Evolutionary conservation across 1,284 basidiomycete genomes (phyloP).

Genomic region (Pseudozyma thailandica): DNA sequence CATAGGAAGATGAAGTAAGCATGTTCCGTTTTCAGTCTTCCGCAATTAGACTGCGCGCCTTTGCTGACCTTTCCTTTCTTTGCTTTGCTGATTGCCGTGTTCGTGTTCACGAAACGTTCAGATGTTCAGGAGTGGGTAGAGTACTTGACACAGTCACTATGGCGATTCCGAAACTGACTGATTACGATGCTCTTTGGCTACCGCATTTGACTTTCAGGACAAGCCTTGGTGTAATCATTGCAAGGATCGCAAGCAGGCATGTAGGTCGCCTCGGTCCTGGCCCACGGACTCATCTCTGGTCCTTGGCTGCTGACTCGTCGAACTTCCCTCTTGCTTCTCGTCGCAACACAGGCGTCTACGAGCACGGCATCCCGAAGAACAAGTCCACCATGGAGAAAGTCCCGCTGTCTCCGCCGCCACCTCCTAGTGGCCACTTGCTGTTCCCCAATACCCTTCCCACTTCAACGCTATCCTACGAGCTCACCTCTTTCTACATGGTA

Average conservation of each 20-base stretch:
- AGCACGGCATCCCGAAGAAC: neutral
- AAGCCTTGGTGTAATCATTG: constrained; percentile 40
- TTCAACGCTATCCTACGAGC: constrained; percentile 10
- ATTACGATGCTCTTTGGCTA: neutral
- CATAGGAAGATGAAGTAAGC: constrained; percentile 43
- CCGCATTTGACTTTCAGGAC: neutral
- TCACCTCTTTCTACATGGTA: constrained; percentile 11
- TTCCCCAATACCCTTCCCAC: neutral
- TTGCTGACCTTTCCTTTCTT: too few relatives aligned
- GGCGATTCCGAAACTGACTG: too few relatives aligned
- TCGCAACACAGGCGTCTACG: constrained; percentile 24
- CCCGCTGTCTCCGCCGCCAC: neutral
- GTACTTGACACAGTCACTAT: too few relatives aligned
- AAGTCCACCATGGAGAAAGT: neutral
- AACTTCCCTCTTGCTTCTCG: neutral
- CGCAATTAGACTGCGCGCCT: too few relatives aligned
- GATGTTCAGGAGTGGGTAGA: too few relatives aligned
- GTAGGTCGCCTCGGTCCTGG: constrained; percentile 18
- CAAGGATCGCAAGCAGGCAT: constrained; percentile 21
- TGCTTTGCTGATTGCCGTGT: too few relatives aligned
- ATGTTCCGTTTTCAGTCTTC: neutral
- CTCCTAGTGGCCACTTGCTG: neutral
- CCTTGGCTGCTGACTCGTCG: too few relatives aligned
- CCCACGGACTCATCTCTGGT: too few relatives aligned
- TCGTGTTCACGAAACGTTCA: too few relatives aligned